Evolutionary conservation across 768 basidiomycete genomes (phyloP).

Genomic region (Crucibulum laeve): DNA sequence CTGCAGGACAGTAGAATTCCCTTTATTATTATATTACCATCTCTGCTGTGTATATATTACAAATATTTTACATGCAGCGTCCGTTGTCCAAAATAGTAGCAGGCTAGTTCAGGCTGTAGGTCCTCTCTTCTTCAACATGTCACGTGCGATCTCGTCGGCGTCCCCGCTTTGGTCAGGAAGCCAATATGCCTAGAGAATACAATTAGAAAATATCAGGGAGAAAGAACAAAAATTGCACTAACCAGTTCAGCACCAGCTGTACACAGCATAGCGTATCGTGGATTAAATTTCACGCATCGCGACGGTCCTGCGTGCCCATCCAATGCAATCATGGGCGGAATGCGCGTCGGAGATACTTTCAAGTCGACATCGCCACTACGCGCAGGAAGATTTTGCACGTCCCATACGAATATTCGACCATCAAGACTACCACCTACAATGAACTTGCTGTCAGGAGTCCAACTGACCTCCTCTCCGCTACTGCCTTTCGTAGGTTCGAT

Average conservation of each 20-base stretch:
- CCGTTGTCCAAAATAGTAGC: too few relatives aligned
- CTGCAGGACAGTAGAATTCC: too few relatives aligned
- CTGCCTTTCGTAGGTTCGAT: constrained; percentile 73
- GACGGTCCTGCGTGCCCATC: constrained; percentile 84
- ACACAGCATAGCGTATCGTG: constrained; percentile 83
- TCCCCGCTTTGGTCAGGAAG: constrained; percentile 13
- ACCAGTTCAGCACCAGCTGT: constrained; percentile 84
- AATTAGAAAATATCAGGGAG: constrained; percentile 2
- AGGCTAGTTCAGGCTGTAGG: neutral
- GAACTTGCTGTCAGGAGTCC: constrained; percentile 94
- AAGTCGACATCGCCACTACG: constrained; percentile 50
- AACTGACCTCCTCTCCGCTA: constrained; percentile 91
- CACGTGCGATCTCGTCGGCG: constrained; percentile 5
- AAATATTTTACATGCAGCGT: too few relatives aligned
- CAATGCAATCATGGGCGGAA: constrained; percentile 38
- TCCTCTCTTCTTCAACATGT: constrained; percentile 5
- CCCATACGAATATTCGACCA: constrained; percentile 87
- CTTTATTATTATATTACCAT: too few relatives aligned
- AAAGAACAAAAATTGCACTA: constrained; percentile 16
- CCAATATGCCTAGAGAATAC: constrained; percentile 16
- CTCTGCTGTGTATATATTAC: too few relatives aligned
- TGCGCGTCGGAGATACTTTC: constrained; percentile 44
- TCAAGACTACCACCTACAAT: constrained; percentile 82
- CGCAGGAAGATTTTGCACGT: constrained; percentile 60
- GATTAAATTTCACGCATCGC: constrained; percentile 88